Percentiles rank a stretch among this genome's conserved stretches.
These are phyloP conservation scores for Elsinoe fawcettii DNA, from an alignment of 2,329 filamentous ascomycete species.

Conservation along the genomic window DNA sequence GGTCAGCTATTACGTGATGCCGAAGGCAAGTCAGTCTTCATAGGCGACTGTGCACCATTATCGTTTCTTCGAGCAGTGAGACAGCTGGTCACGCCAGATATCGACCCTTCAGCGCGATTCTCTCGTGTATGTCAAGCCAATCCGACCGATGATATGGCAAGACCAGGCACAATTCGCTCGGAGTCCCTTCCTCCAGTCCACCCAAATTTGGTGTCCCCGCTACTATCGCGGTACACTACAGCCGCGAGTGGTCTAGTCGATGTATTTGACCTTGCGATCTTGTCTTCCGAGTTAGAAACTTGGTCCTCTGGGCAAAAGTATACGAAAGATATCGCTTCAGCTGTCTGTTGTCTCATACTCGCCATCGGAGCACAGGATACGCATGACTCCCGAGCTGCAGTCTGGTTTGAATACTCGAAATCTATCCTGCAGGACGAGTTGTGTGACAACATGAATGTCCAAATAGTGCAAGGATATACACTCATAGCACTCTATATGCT, in stretches of 20 bases:
- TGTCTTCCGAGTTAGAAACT: background rate
- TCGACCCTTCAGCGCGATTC: slow-evolving; percentile 31
- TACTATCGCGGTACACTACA: background rate
- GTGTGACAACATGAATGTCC: slow-evolving; percentile 41
- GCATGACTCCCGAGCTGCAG: slow-evolving; percentile 36
- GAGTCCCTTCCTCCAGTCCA: background rate
- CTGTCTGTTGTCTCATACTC: slow-evolving; percentile 44
- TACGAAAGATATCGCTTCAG: slow-evolving; percentile 37
- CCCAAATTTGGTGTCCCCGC: background rate
- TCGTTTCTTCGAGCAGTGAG: slow-evolving; percentile 48
- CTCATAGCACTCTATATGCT: slow-evolving; percentile 47
- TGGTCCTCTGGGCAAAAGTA: background rate
- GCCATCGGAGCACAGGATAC: slow-evolving; percentile 42
- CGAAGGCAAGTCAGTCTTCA: slow-evolving; percentile 47
- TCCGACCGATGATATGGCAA: background rate
- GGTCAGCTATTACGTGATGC: slow-evolving; percentile 44
- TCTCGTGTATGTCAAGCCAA: slow-evolving; percentile 14
- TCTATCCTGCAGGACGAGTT: slow-evolving; percentile 41
- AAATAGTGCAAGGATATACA: slow-evolving; percentile 45
- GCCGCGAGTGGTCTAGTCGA: slow-evolving; percentile 2
- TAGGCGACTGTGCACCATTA: slow-evolving; percentile 46
- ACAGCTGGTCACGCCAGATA: slow-evolving; percentile 41
- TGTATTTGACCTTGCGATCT: background rate
- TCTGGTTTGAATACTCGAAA: slow-evolving; percentile 41
- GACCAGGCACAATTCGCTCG: background rate